A percentile compares a stretch with the other conserved stretches of the same genome.
These are phyloP conservation scores for Paramecium bursaria DNA, from an alignment of 73 alveolate species.

Conservation along the genomic window DNA sequence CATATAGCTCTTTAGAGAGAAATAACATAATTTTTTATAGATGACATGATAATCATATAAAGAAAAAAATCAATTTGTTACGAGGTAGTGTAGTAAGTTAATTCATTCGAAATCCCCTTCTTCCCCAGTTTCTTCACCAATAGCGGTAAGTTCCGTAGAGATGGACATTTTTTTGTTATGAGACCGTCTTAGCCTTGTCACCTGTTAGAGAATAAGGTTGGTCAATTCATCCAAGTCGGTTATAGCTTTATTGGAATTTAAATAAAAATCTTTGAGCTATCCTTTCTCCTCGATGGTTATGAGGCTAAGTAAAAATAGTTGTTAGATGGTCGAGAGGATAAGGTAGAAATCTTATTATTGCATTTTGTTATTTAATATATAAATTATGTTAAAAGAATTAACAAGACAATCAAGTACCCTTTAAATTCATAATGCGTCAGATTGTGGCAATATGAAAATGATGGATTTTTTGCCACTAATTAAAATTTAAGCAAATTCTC, in stretches of 20 bases:
- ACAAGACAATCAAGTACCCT: background rate
- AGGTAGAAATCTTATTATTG: background rate
- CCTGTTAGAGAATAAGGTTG: slow-evolving; percentile 18
- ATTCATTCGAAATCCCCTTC: no score
- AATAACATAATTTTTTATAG: no score
- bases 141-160: background rate
- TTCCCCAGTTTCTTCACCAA: slow-evolving; percentile 53
- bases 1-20: no score
- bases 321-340: slow-evolving; percentile 13
- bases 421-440: slow-evolving; percentile 46
- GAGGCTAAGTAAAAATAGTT: background rate
- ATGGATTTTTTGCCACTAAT: background rate
- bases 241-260: background rate
- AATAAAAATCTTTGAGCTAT: background rate
- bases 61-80: no score
- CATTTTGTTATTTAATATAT: slow-evolving; percentile 9
- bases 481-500: background rate
- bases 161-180: background rate
- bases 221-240: background rate
- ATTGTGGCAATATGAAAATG: background rate
- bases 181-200: background rate
- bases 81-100: no score
- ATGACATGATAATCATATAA: no score
- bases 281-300: slow-evolving; percentile 14
- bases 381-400: background rate